Conservation (phyloP, 306 rosid species). For the Glycine soja region DNA sequence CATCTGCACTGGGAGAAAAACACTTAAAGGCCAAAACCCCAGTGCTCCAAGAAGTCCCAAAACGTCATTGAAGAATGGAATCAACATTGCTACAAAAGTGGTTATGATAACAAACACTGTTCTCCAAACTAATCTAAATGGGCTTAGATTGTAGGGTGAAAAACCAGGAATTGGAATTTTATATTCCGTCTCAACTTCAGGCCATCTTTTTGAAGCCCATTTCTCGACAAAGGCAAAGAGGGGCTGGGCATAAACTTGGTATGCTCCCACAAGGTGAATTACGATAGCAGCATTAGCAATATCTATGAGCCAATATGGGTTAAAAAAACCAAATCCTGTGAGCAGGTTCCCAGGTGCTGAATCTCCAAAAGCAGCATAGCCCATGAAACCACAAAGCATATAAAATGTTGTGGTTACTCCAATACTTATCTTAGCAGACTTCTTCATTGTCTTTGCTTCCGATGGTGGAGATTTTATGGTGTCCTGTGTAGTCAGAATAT, state of each 20-base stretch:
- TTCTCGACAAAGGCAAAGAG: constrained; percentile 72
- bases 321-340: constrained; percentile 72
- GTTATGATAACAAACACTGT: constrained; percentile 65
- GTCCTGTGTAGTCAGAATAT: constrained; percentile 53
- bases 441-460: constrained; percentile 82
- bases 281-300: constrained; percentile 71
- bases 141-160: constrained; percentile 52
- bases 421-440: constrained; percentile 60
- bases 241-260: constrained; percentile 80
- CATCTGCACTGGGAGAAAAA: constrained; percentile 77
- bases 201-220: constrained; percentile 51
- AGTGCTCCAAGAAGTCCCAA: constrained; percentile 78
- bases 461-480: constrained; percentile 79
- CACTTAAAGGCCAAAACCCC: constrained; percentile 84
- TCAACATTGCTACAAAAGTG: constrained; percentile 71
- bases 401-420: constrained; percentile 70
- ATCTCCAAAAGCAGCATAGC: constrained; percentile 82
- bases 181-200: constrained; percentile 46
- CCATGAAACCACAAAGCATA: constrained; percentile 76
- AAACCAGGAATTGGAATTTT: constrained; percentile 57
- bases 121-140: constrained; percentile 71
- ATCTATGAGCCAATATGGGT: constrained; percentile 78
- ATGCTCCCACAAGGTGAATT: constrained; percentile 81
- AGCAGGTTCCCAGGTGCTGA: constrained; percentile 74
- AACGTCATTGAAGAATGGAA: constrained; percentile 82